phyloP scores from a whole-genome alignment of 108 stramenopile genomes.

The Skeletonema tropicum region DNA sequence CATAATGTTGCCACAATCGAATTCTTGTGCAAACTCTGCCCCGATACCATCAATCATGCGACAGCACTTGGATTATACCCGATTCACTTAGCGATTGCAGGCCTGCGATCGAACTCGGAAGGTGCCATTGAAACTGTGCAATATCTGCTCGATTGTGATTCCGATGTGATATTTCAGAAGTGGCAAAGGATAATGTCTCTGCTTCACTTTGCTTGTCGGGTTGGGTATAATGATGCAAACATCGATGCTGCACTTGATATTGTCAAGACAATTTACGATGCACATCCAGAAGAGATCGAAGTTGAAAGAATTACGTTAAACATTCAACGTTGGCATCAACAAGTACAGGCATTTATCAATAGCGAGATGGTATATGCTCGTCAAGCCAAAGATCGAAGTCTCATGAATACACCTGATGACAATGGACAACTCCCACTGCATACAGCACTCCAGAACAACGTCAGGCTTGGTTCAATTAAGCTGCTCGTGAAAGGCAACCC shows the following conservation, averaged over 20 bases:
- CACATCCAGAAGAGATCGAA: background rate
- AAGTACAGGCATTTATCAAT: slow-evolving; percentile 1
- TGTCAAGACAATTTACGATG: background rate
- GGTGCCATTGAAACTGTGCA: no score
- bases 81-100: no score
- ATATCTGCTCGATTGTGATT: no score
- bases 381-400: background rate
- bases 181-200: background rate
- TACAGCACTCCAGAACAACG: no score
- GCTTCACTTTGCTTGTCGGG: no score
- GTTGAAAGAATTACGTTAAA: background rate
- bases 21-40: no score
- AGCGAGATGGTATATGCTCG: slow-evolving; percentile 5
- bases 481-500: background rate
- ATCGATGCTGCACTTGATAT: background rate
- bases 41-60: background rate
- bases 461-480: no score
- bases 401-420: background rate
- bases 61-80: background rate
- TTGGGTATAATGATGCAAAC: no score
- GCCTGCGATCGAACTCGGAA: no score
- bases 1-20: no score
- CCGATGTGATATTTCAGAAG: no score
- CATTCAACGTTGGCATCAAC: background rate
- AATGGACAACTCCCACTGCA: no score